Conservation (phyloP, 768 basidiomycete species). For the Psilocybe azurescens region DNA sequence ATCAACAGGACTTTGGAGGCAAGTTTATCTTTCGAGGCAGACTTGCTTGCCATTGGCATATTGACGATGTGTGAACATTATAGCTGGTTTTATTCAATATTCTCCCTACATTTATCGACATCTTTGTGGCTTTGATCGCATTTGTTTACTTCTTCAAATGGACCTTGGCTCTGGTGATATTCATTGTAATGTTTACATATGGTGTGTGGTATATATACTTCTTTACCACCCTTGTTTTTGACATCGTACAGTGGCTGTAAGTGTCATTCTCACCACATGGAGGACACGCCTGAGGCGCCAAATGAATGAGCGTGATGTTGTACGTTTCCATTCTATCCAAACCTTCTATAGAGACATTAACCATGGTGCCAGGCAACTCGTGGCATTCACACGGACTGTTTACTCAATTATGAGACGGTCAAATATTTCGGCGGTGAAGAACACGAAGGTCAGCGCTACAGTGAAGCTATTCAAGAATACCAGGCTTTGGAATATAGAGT, state of each 20-base stretch:
- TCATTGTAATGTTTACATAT: conserved; percentile 76
- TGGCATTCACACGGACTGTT: conserved; percentile 82
- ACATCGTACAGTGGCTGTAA: conserved; percentile 50
- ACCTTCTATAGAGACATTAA: background rate
- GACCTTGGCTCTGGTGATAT: conserved; percentile 69
- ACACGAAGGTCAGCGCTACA: conserved; percentile 76
- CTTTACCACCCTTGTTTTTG: conserved; percentile 55
- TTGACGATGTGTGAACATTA: conserved; percentile 11
- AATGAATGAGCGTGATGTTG: conserved; percentile 86
- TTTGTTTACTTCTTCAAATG: conserved; percentile 69
- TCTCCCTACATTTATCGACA: conserved; percentile 83
- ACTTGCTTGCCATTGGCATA: background rate
- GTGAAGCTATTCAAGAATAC: conserved; percentile 73
- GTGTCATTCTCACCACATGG: conserved; percentile 71
- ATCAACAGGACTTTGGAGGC: conserved; percentile 85
- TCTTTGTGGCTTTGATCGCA: conserved; percentile 69
- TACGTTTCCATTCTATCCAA: conserved; percentile 35
- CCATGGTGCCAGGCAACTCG: conserved; percentile 59
- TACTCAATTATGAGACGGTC: conserved; percentile 85
- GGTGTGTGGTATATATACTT: conserved; percentile 43
- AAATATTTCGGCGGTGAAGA: conserved; percentile 91
- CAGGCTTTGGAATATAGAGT: conserved; percentile 78
- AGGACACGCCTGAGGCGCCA: conserved; percentile 74
- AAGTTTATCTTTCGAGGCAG: conserved; percentile 11
- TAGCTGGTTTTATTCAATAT: conserved; percentile 86